Evolutionary conservation across 306 rosid species (phyloP).

Genomic region (Cucumis hystrix): DNA sequence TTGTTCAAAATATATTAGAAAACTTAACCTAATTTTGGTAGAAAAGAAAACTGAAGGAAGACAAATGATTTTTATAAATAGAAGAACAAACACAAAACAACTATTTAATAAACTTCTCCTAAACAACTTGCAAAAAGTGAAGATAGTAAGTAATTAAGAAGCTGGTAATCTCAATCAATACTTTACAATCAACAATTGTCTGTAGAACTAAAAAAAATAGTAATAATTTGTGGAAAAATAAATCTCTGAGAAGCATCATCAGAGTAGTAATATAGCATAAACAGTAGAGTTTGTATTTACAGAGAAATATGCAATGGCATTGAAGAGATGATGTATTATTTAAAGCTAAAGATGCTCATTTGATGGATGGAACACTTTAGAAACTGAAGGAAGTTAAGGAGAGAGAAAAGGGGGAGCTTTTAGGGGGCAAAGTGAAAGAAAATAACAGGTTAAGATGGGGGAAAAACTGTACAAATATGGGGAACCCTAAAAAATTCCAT

Average conservation of each 20-base stretch:
- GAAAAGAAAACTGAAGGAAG: neutral
- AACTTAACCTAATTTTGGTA: neutral
- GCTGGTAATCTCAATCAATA: neutral
- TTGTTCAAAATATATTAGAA: neutral
- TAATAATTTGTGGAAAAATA: neutral
- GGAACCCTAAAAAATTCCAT: constrained; percentile 41
- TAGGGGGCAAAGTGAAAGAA: constrained; percentile 2
- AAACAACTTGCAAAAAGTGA: neutral
- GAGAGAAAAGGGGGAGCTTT: neutral
- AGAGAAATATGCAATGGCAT: constrained; percentile 10
- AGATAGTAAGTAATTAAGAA: neutral
- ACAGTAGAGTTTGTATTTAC: neutral
- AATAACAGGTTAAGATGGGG: constrained; percentile 5
- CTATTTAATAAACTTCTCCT: neutral
- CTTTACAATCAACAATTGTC: neutral
- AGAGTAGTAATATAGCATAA: neutral
- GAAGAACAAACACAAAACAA: neutral
- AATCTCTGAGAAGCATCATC: neutral
- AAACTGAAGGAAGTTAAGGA: constrained; percentile 18
- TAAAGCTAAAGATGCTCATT: constrained; percentile 31
- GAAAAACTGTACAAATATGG: constrained; percentile 59
- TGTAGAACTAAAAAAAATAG: neutral
- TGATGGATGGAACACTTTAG: constrained; percentile 25
- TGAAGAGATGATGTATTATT: constrained; percentile 48
- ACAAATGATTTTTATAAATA: no score